These are phyloP conservation scores for Oldenlandia corymbosa DNA, from an alignment of 257 asterid genomes.

Conservation along the genomic window DNA sequence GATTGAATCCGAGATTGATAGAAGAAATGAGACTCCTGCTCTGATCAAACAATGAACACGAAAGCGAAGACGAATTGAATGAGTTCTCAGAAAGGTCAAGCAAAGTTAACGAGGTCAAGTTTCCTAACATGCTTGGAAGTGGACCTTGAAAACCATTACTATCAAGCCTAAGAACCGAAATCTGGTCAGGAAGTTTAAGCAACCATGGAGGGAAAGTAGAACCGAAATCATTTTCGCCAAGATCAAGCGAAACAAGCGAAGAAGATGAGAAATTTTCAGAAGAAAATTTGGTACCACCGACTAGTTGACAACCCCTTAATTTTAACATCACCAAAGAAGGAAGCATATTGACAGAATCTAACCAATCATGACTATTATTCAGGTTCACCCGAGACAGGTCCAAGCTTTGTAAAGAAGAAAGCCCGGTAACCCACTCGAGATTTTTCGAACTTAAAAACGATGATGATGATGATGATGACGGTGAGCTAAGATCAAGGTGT, in stretches of 20 bases:
- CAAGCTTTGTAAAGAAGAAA: slow-evolving; percentile 15
- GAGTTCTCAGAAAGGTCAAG: slow-evolving; percentile 3
- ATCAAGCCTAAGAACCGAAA: neutral
- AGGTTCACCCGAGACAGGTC: slow-evolving; percentile 3
- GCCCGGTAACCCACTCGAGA: slow-evolving; percentile 12
- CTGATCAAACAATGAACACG: neutral
- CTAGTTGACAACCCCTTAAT: neutral
- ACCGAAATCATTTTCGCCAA: neutral
- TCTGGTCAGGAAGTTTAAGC: neutral
- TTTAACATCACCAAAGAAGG: neutral
- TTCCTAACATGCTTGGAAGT: neutral
- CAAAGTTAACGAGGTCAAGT: neutral
- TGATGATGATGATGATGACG: neutral
- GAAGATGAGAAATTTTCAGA: neutral
- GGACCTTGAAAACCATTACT: neutral
- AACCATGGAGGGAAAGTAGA: slow-evolving; percentile 2
- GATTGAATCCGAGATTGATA: neutral
- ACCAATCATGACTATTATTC: neutral
- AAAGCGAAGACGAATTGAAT: slow-evolving; percentile 1
- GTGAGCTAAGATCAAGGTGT: slow-evolving; percentile 18
- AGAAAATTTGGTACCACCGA: neutral
- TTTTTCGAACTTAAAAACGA: too few species aligned
- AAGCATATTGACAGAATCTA: neutral
- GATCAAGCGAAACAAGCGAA: slow-evolving; percentile 2
- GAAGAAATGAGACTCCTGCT: neutral